These are phyloP conservation scores for Leishmania gerbilli DNA, from an alignment of 208 protist species.

Conservation along the genomic window DNA sequence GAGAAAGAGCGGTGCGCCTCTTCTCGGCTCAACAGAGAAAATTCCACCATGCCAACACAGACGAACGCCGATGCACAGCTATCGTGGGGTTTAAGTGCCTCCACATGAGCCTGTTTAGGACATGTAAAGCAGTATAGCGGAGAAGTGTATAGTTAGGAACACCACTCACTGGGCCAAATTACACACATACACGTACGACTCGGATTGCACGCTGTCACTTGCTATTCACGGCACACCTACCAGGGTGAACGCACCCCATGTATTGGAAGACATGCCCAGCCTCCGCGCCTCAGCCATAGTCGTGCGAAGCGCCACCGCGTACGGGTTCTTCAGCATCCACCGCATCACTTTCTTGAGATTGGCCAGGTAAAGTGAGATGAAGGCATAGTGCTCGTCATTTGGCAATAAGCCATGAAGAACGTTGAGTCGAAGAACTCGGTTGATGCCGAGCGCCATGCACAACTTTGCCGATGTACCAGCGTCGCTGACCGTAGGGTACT, in stretches of 20 bases:
- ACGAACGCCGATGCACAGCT: neutral
- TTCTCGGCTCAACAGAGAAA: neutral
- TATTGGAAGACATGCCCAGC: constrained; percentile 33
- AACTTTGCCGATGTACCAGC: constrained; percentile 51
- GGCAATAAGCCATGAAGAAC: constrained; percentile 40
- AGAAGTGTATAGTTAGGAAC: neutral
- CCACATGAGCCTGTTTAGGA: neutral
- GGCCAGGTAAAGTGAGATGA: constrained; percentile 58
- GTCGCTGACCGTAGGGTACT: constrained; percentile 37
- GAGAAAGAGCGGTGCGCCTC: neutral
- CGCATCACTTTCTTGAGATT: constrained; percentile 48
- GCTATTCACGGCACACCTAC: constrained; percentile 61
- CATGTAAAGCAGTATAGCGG: neutral
- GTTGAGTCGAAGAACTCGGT: constrained; percentile 78
- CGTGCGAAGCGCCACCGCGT: constrained; percentile 78
- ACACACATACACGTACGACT: neutral
- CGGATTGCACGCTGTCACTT: neutral
- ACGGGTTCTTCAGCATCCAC: constrained; percentile 56
- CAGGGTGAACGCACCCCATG: constrained; percentile 80
- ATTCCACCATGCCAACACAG: neutral
- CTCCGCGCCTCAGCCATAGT: constrained; percentile 44
- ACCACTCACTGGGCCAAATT: neutral
- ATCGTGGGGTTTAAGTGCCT: neutral
- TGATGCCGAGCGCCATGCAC: constrained; percentile 65
- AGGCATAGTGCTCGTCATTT: constrained; percentile 47